Evolutionary conservation across 1,139 yeast species (phyloP), one percentile per base, ranked within the genome.

Genomic region (Eremothecium sinecaudum): DNA sequence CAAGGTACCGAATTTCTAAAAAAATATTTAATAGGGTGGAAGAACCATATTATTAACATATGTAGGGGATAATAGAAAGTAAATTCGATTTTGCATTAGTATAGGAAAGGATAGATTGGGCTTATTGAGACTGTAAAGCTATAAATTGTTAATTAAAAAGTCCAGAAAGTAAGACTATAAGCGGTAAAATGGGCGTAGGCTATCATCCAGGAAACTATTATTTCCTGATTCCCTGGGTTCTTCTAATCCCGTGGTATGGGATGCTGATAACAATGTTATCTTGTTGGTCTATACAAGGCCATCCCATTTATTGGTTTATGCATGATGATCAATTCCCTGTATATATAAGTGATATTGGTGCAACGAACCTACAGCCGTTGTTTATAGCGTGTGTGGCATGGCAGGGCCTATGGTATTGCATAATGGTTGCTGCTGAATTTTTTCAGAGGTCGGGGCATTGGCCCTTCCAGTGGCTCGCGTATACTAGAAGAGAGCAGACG

Each of bases 271-370:
- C 87, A 10, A 62, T 81, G 69, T 58, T 81, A 42, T 56, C 66
- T 2, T 64, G 75, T 45, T 78, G 96, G 96, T 72, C 79, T 2
- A 71, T 66, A 4, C 86, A 82, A 56, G 96, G 95, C 4, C 69
- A 70, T 36, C 94, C 94, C 1, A 64, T 70, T 8, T 80, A 82
- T 51, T 48, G 63, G 34, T 79, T 75, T 54, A 71, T 78, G 67
- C 56, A 61, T 16, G 53, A 59, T 2, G 41, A 58, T 9, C 74
- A 71, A 42, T 57, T 59, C 35, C 80, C 86, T 27, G 76, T 80
- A 5, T 86, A 79, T 58, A 73, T 87, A 33, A 80, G 94, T 8
- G 84, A 84, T 51, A 69, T 84, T 36, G 94, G 87, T 5, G 94
- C 95, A 10, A 80, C 93, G 2, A 76, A 76, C 48, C 63, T 83